These are phyloP conservation scores for Coniophora puteana DNA, from an alignment of 1,284 basidiomycete genomes.

Conservation along the genomic window DNA sequence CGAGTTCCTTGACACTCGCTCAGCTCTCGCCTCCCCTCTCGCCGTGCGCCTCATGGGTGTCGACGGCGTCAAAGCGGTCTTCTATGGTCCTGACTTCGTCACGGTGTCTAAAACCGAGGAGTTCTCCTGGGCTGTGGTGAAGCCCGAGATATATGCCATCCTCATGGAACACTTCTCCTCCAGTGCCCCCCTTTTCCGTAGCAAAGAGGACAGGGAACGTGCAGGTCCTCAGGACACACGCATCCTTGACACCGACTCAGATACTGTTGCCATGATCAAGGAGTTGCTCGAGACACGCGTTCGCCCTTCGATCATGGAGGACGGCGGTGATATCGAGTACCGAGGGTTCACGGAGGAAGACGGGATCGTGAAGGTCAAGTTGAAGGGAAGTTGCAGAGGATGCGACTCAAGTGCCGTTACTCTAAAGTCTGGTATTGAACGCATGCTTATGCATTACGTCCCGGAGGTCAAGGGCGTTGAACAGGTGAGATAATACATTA, in stretches of 20 bases:
- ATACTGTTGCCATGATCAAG: conserved; percentile 99
- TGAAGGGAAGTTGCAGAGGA: conserved; percentile 96
- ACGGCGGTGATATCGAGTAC: conserved; percentile 89
- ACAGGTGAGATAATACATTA: conserved; percentile 57
- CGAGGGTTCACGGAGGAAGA: conserved; percentile 67
- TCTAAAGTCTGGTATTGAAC: conserved; percentile 92
- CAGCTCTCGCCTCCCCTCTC: conserved; percentile 84
- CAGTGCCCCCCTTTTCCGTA: conserved; percentile 81
- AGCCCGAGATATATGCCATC: conserved; percentile 98
- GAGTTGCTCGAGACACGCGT: conserved; percentile 95
- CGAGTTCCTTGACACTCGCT: conserved; percentile 89
- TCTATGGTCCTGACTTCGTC: conserved; percentile 98
- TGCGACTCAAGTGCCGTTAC: conserved; percentile 94
- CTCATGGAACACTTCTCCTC: conserved; percentile 98
- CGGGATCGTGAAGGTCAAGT: conserved; percentile 79
- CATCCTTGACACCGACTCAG: conserved; percentile 94
- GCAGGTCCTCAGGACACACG: conserved; percentile 93
- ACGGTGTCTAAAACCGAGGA: conserved; percentile 92
- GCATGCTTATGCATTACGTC: conserved; percentile 99
- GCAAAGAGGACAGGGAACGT: conserved; percentile 69
- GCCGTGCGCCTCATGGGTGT: conserved; percentile 93
- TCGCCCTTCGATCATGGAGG: conserved; percentile 94
- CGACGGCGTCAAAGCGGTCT: conserved; percentile 85
- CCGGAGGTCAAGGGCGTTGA: conserved; percentile 98
- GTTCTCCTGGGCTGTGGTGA: conserved; percentile 85